These are phyloP conservation scores for Blastobotrys capitulatus DNA, from an alignment of 1,139 yeast species.

Conservation along the genomic window DNA sequence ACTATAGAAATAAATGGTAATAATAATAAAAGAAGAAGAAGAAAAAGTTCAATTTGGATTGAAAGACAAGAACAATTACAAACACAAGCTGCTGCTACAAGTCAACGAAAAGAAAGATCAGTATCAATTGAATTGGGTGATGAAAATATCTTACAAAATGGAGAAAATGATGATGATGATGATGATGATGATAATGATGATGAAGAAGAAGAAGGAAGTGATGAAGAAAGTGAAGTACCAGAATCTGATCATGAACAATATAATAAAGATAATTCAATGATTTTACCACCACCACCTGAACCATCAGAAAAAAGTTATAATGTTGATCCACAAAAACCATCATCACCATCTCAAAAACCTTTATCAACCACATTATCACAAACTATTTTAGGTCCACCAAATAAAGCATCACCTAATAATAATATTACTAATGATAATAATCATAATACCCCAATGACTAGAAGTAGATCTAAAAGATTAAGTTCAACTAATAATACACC, in stretches of 20 bases:
- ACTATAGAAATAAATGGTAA: slow-evolving; percentile 3
- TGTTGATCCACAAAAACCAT: slow-evolving; percentile 18
- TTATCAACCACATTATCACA: slow-evolving; percentile 3
- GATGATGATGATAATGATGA: not conserved
- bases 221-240: not conserved
- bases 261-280: not conserved
- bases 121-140: slow-evolving; percentile 5
- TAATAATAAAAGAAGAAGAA: slow-evolving; percentile 1
- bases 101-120: slow-evolving; percentile 9
- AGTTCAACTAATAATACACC: not conserved
- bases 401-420: not conserved
- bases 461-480: not conserved
- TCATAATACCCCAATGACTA: not conserved
- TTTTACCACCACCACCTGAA: slow-evolving; percentile 14
- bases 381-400: slow-evolving; percentile 1
- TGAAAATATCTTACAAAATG: not conserved
- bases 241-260: slow-evolving; percentile 4
- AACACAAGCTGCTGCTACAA: not conserved
- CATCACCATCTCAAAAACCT: slow-evolving; percentile 16
- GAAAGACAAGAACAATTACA: not conserved
- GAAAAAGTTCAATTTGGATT: slow-evolving; percentile 21
- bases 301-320: slow-evolving; percentile 3
- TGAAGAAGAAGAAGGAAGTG: not conserved
- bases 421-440: not conserved
- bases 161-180: too few species aligned